These are phyloP conservation scores for Euryodendron excelsum DNA, from an alignment of 148 eudicot genomes.

Conservation along the genomic window DNA sequence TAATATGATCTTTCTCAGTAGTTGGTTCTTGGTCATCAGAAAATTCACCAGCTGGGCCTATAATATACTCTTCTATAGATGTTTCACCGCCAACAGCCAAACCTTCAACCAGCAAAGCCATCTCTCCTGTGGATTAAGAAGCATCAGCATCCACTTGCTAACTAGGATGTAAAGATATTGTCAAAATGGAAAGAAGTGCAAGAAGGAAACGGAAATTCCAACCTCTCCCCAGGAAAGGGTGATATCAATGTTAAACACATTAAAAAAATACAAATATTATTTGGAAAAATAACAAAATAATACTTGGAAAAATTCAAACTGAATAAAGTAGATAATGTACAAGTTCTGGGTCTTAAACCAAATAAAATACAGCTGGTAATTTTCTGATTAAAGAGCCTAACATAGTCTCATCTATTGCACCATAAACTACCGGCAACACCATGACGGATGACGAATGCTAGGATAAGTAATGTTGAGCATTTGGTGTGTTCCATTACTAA, in stretches of 20 bases:
- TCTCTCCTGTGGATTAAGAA: constrained; percentile 50
- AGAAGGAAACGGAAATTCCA: background rate
- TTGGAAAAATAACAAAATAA: too few species aligned
- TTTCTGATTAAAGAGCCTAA: background rate
- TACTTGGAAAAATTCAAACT: background rate
- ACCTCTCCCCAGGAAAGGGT: background rate
- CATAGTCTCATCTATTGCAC: background rate
- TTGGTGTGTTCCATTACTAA: background rate
- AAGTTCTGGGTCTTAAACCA: background rate
- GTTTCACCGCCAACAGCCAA: constrained; percentile 77
- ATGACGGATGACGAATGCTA: background rate
- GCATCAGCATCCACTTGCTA: background rate
- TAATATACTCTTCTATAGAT: constrained; percentile 70
- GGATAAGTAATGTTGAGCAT: background rate
- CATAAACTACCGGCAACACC: background rate
- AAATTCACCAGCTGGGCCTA: constrained; percentile 53
- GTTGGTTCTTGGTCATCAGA: constrained; percentile 40
- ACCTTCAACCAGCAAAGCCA: constrained; percentile 90
- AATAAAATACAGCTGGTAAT: background rate
- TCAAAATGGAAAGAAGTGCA: background rate
- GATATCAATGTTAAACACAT: background rate
- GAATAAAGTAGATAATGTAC: background rate
- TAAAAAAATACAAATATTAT: background rate
- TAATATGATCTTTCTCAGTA: constrained; percentile 42
- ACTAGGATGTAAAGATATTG: background rate